Conservation (phyloP, 805 yeast genomes). For the Monosporozyma solicola region DNA sequence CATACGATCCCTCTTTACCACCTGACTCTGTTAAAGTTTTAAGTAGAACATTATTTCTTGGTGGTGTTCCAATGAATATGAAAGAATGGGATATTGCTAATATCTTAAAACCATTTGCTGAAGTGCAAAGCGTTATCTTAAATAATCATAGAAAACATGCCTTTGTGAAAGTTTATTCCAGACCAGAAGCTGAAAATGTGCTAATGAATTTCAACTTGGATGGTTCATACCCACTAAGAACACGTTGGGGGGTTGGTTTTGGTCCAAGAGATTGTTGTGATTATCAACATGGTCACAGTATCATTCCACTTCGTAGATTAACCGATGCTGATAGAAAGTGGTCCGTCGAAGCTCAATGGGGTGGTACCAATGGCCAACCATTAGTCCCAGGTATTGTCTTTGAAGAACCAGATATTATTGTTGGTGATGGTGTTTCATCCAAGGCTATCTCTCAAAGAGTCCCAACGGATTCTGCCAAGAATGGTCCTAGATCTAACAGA, state of each 20-base stretch:
- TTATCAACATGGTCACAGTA: slow-evolving; percentile 80
- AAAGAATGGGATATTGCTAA: slow-evolving; percentile 62
- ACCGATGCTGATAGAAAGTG: slow-evolving; percentile 92
- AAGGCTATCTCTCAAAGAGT: slow-evolving; percentile 84
- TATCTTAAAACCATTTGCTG: slow-evolving; percentile 75
- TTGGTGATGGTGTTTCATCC: slow-evolving; percentile 88
- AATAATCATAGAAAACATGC: slow-evolving; percentile 91
- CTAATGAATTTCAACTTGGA: slow-evolving; percentile 63
- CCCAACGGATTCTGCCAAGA: slow-evolving; percentile 83
- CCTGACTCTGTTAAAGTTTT: slow-evolving; percentile 72
- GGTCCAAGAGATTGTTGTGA: slow-evolving; percentile 98
- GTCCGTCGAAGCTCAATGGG: slow-evolving; percentile 89
- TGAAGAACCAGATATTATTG: slow-evolving; percentile 97
- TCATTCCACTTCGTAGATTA: slow-evolving; percentile 76
- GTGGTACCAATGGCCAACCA: slow-evolving; percentile 90
- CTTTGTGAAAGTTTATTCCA: slow-evolving; percentile 85
- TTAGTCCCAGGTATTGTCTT: slow-evolving; percentile 69
- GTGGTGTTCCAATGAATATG: slow-evolving; percentile 84
- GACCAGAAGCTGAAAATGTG: slow-evolving; percentile 84
- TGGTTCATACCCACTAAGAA: slow-evolving; percentile 57
- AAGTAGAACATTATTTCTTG: slow-evolving; percentile 87
- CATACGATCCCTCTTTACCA: slow-evolving; percentile 62
- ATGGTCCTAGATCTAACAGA: slow-evolving; percentile 74
- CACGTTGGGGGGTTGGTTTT: slow-evolving; percentile 98
- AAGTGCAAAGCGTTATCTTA: slow-evolving; percentile 82